Percentiles rank a stretch among this genome's conserved stretches.
These are phyloP conservation scores for Hirschfeldia incana DNA, from an alignment of 345 rosid genomes.

Conservation along the genomic window DNA sequence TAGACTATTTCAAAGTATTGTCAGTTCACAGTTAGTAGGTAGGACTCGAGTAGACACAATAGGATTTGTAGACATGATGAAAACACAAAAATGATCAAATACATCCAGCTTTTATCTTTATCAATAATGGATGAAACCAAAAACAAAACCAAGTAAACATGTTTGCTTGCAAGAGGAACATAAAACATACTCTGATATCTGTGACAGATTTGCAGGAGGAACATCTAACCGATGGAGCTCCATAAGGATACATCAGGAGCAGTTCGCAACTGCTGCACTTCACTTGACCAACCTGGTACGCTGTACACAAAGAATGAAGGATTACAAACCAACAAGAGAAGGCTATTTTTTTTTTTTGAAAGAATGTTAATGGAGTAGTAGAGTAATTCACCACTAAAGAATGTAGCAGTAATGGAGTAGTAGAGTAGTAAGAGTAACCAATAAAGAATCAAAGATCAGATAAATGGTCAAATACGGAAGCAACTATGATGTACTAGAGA, in stretches of 20 bases:
- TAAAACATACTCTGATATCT: constrained; percentile 62
- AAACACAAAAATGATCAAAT: background rate
- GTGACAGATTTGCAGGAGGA: constrained; percentile 73
- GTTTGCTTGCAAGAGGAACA: background rate
- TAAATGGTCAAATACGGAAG: background rate
- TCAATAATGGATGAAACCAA: background rate
- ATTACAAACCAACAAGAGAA: background rate
- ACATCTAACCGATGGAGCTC: constrained; percentile 80
- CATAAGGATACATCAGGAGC: constrained; percentile 81
- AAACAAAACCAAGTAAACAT: background rate
- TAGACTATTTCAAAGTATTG: background rate
- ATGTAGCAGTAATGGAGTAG: too few relatives aligned
- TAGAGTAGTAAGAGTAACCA: background rate
- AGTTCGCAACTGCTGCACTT: constrained; percentile 57
- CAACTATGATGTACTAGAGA: background rate
- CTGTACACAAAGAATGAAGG: constrained; percentile 41
- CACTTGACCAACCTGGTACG: constrained; percentile 76
- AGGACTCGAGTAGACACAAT: background rate
- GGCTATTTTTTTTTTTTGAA: background rate
- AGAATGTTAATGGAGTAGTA: too few relatives aligned
- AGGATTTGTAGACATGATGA: background rate
- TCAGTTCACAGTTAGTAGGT: background rate
- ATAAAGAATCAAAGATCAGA: background rate
- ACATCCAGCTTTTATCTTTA: constrained; percentile 2
- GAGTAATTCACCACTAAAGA: too few relatives aligned